These are phyloP conservation scores for Moesziomyces aphidis DNA, from an alignment of 1,284 basidiomycete genomes.

Conservation along the genomic window DNA sequence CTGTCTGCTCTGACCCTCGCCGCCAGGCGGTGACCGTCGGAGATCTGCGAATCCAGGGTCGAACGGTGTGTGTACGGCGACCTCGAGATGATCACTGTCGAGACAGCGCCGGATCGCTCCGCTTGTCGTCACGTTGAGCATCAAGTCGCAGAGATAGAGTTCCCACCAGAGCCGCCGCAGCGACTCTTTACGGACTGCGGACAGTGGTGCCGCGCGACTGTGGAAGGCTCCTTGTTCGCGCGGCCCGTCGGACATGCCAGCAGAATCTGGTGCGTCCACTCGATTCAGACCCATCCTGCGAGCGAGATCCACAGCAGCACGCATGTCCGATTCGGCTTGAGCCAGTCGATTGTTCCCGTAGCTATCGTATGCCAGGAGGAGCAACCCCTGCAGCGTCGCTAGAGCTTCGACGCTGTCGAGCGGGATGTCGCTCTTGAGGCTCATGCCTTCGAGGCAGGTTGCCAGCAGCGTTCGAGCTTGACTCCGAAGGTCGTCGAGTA, in stretches of 20 bases:
- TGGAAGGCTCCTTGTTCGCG: too few species aligned
- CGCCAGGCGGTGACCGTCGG: neutral
- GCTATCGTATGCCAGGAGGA: conserved; percentile 16
- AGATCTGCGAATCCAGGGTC: conserved; percentile 9
- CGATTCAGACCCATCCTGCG: conserved; percentile 7
- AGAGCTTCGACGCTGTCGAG: conserved; percentile 8
- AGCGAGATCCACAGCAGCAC: conserved; percentile 4
- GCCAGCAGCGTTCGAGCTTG: conserved; percentile 2
- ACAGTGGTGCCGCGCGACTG: neutral
- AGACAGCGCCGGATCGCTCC: conserved; percentile 6
- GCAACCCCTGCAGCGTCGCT: neutral
- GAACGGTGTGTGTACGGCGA: conserved; percentile 10
- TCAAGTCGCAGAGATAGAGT: conserved; percentile 14
- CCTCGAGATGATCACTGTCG: conserved; percentile 3
- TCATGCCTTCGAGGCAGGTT: neutral
- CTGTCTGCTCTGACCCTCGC: conserved; percentile 1
- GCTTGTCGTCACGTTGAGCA: conserved; percentile 22
- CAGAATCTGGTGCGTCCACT: conserved; percentile 2
- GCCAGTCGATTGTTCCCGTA: conserved; percentile 7
- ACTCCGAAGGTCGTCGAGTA: conserved; percentile 4
- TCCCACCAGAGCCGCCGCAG: conserved; percentile 19
- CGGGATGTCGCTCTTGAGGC: neutral
- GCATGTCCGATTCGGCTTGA: conserved; percentile 4
- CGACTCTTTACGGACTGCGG: neutral
- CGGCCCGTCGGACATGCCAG: neutral